A percentile compares a stretch with the other conserved stretches of the same genome.
These are phyloP conservation scores for Raffaelea albimanens DNA, from an alignment of 2,329 filamentous ascomycete genomes.

Conservation along the genomic window DNA sequence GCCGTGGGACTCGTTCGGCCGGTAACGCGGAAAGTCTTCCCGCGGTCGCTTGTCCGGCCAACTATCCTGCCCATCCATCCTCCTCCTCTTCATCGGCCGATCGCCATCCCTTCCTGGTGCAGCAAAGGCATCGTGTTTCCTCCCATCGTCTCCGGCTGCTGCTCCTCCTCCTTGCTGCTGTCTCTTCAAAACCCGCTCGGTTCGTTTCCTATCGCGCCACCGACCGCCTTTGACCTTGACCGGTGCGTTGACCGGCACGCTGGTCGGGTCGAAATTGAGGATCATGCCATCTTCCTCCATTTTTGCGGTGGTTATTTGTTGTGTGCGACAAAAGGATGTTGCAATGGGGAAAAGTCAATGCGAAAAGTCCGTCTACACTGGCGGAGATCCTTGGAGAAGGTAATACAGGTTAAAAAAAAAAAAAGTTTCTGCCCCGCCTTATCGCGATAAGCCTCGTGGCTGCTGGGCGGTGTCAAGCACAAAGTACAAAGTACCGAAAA, in stretches of 20 bases:
- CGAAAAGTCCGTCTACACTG: too few relatives aligned
- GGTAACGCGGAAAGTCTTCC: neutral
- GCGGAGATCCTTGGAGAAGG: too few relatives aligned
- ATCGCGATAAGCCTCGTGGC: too few relatives aligned
- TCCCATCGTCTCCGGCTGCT: neutral
- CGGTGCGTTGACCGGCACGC: conserved; percentile 48
- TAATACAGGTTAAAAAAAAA: too few relatives aligned
- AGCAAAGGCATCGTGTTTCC: too few relatives aligned
- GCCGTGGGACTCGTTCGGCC: neutral
- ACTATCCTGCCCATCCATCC: too few relatives aligned
- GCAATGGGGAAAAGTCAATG: too few relatives aligned
- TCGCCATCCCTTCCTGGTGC: neutral
- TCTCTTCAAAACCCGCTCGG: conserved; percentile 51
- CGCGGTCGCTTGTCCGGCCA: conserved; percentile 17
- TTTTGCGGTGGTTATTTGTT: neutral
- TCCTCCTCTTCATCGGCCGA: conserved; percentile 1
- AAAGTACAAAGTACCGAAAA: too few relatives aligned
- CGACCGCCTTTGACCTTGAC: conserved; percentile 76
- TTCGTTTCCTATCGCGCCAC: conserved; percentile 81
- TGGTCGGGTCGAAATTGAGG: conserved; percentile 77
- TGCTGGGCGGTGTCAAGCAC: too few relatives aligned
- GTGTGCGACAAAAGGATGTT: too few relatives aligned
- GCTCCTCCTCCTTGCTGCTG: conserved; percentile 1
- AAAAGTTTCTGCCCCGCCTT: too few relatives aligned
- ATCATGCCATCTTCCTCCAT: conserved; percentile 97